A percentile compares a stretch with the other conserved stretches of the same genome.
These are phyloP conservation scores for Phialophora verrucosa DNA, from an alignment of 2,329 filamentous ascomycete genomes.

Conservation along the genomic window DNA sequence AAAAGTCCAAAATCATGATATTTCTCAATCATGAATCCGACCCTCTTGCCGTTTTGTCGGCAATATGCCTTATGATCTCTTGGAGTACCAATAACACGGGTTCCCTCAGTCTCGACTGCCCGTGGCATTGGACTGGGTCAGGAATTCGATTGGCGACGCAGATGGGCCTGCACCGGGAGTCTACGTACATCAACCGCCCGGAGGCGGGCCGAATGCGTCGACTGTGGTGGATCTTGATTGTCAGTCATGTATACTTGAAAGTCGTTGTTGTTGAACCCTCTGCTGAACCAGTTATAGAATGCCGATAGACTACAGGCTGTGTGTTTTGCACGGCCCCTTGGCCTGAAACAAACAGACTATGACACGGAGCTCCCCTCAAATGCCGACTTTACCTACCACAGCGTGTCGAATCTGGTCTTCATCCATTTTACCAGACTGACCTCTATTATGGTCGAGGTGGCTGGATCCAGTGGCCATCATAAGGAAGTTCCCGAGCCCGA, in stretches of 20 bases:
- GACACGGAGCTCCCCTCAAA: constrained; percentile 6
- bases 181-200: constrained; percentile 29
- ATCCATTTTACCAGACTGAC: constrained; percentile 2
- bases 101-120: constrained; percentile 33
- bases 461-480: background rate
- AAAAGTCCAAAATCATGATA: constrained; percentile 37
- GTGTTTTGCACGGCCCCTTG: constrained; percentile 16
- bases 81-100: constrained; percentile 33
- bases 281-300: background rate
- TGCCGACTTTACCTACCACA: constrained; percentile 1
- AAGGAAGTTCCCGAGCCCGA: background rate
- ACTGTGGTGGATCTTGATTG: constrained; percentile 35
- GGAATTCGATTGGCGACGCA: constrained; percentile 36
- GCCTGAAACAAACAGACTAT: background rate
- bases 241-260: constrained; percentile 8
- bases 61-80: constrained; percentile 36
- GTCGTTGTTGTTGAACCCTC: background rate
- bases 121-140: constrained; percentile 38
- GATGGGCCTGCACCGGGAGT: constrained; percentile 39
- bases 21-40: constrained; percentile 36
- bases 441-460: constrained; percentile 10
- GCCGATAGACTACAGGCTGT: constrained; percentile 13
- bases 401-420: constrained; percentile 2
- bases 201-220: constrained; percentile 20
- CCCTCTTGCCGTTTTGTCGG: constrained; percentile 26